Conservation (phyloP, 1,284 basidiomycete genomes). For the Ustilago cynodontis region DNA sequence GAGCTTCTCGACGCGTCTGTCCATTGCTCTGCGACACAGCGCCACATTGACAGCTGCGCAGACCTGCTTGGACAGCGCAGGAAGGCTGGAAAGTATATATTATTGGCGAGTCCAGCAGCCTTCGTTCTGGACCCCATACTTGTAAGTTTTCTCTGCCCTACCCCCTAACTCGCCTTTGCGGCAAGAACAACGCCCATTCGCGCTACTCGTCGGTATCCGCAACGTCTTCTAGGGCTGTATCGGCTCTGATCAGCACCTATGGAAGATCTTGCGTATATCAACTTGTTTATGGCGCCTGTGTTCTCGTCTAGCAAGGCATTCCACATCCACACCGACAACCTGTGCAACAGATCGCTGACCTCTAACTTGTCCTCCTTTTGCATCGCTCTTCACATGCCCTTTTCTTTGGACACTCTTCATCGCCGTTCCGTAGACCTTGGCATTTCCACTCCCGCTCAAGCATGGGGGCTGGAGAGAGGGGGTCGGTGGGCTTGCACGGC, state of each 20-base stretch:
- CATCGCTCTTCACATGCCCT: not conserved
- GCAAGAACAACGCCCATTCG: not conserved
- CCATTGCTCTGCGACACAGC: not conserved
- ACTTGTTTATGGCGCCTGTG: not conserved
- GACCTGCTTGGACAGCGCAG: slow-evolving; percentile 11
- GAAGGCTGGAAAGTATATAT: slow-evolving; percentile 30
- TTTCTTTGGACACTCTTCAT: not conserved
- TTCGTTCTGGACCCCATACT: slow-evolving; percentile 29
- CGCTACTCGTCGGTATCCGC: not conserved
- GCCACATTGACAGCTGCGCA: slow-evolving; percentile 2
- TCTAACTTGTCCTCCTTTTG: slow-evolving; percentile 1
- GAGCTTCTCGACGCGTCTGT: slow-evolving; percentile 1
- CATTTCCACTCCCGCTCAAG: slow-evolving; percentile 60
- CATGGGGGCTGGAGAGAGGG: slow-evolving; percentile 59
- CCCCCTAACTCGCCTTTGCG: slow-evolving; percentile 18
- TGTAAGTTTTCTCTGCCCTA: slow-evolving; percentile 33
- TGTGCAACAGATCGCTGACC: slow-evolving; percentile 12
- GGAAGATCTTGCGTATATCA: not conserved
- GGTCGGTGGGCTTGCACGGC: slow-evolving; percentile 58
- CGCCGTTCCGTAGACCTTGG: slow-evolving; percentile 47
- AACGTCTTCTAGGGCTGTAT: not conserved
- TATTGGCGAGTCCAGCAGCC: slow-evolving; percentile 1
- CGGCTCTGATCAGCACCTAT: not conserved
- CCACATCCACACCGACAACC: not conserved
- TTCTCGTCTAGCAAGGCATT: not conserved